phyloP scores from a whole-genome alignment of 305 asterid genomes.

The Rubia balearica region DNA sequence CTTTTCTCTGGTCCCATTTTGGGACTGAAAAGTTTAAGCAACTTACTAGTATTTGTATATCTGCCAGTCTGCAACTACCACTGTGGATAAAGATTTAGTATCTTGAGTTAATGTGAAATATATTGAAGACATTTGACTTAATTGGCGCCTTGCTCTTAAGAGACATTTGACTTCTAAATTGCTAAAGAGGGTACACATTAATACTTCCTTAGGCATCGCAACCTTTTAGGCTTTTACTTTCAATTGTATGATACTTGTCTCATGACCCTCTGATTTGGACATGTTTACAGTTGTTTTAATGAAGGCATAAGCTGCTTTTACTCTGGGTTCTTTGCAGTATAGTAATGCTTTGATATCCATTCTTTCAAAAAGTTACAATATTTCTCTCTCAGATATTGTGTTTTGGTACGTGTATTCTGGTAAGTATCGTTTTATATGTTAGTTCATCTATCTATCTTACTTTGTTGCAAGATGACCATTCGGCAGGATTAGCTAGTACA shows the following conservation, averaged over 20 bases:
- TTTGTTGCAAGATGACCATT: background rate
- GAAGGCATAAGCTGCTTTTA: conserved; percentile 6
- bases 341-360: background rate
- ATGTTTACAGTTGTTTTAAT: background rate
- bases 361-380: background rate
- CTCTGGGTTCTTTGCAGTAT: background rate
- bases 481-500: background rate
- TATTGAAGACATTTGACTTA: background rate
- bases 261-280: background rate
- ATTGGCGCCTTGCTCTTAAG: background rate
- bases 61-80: no score
- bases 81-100: no score
- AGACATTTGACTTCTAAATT: background rate
- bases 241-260: background rate
- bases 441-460: background rate
- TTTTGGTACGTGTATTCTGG: background rate
- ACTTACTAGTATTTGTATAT: background rate
- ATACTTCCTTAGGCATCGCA: conserved; percentile 2
- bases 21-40: background rate
- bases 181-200: no score
- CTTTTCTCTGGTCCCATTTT: background rate
- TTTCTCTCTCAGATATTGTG: background rate
- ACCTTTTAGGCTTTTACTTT: background rate
- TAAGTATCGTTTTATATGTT: background rate
- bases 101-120: background rate